A percentile compares a stretch with the other conserved stretches of the same genome.
Evolutionary conservation across 768 basidiomycete species (phyloP).

Genomic region (Baorangia bicolor): DNA sequence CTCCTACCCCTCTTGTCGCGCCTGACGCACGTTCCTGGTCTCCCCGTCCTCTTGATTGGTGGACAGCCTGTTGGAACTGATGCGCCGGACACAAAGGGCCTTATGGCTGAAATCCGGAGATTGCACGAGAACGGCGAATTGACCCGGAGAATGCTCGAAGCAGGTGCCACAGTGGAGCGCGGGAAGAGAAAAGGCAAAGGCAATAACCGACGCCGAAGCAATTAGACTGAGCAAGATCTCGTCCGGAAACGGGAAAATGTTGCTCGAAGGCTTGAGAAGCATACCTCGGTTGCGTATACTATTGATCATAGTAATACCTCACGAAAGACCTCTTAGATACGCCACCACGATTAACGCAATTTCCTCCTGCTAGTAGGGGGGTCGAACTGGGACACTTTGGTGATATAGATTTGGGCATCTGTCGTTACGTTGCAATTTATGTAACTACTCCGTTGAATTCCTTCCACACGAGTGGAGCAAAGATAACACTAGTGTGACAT

Average conservation of each 20-base stretch:
- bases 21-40: constrained; percentile 49
- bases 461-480: background rate
- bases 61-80: constrained; percentile 53
- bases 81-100: constrained; percentile 5
- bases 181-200: constrained; percentile 52
- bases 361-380: background rate
- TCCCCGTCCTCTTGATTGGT: constrained; percentile 70
- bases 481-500: background rate
- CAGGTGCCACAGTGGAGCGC: constrained; percentile 58
- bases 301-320: constrained; percentile 1
- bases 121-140: constrained; percentile 54
- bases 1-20: constrained; percentile 61
- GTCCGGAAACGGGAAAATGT: constrained; percentile 4
- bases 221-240: constrained; percentile 1
- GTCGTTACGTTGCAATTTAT: constrained; percentile 10
- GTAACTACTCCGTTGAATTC: too few relatives aligned
- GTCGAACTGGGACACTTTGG: background rate
- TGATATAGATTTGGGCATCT: background rate
- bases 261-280: background rate
- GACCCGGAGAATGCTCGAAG: constrained; percentile 44
- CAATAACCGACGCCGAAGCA: constrained; percentile 2
- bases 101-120: constrained; percentile 49
- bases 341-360: constrained; percentile 2
- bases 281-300: background rate
- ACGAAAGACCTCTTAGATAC: constrained; percentile 6